Base-by-base conservation (phyloP, 2,329 filamentous ascomycete genomes). In the Fusarium sp. region DNA sequence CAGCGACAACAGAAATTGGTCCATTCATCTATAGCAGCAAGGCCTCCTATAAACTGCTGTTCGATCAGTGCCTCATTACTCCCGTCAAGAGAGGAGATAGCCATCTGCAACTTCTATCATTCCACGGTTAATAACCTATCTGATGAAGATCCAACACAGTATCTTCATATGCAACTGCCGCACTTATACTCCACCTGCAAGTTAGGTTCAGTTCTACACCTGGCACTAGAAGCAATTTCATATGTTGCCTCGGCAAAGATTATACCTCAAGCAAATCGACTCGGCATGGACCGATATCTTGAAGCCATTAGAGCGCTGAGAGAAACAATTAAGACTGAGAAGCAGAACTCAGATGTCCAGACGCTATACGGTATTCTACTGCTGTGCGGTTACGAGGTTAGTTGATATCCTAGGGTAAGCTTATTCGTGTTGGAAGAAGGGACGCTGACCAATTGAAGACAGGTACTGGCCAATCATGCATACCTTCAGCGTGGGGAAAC, bases 361-460 rank as follows among this genome's bases (percentile, higher is more conserved):
- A 17, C 32, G 10, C n/a, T 54, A 4, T 54, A 54, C n/a, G n/a
- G 30, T 1, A n/a, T 47, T 22, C 41, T 54, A 4, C 51, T 54
- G 1, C 41, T 54, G 9, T 47, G 51, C 27, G 51, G 51, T 11
- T 54, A 47, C 14, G 51, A 54, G 51, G 51, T 54, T 5, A 15
- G 49, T 5, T 32, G 3, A 2, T 13, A 7, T 13, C 13, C 19
- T 40, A 6, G 4, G 19, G 17, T 17, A 17, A 14, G 13, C 11
- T 15, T 6, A 11, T n/a, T 5, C 6, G 10, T 4, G 0, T 19
- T 7, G 32, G 7, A 9, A 4, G 13, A 3, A 20, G 19, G 6
- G 13, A 19, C 20, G 20, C 37, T 45, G 27, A 52, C 39, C 14
- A 3, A 10, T 15, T 13, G 9, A 11, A 54, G 51, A 54, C 41